Base-by-base conservation (phyloP, 164 flowering plant species). In the Macadamia tetraphylla region DNA sequence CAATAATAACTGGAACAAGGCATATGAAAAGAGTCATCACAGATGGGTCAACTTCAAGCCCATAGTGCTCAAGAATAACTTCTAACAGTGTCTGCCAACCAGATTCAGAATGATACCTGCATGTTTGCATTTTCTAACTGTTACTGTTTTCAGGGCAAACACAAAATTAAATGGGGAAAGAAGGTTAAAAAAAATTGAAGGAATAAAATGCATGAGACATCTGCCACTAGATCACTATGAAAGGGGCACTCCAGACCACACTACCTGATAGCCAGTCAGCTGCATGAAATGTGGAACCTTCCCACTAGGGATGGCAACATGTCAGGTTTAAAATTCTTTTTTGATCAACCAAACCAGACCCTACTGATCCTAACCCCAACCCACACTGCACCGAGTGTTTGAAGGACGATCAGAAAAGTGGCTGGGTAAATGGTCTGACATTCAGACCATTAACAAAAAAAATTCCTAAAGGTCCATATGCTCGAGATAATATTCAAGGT, bases 71-170 rank as follows among this genome's bases (percentile, higher is more conserved):
- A 65, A 88, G 80, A 49, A 90, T 9, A 60, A 90, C 60, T 78
- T 94, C 99, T 70, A 83, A 55, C 76, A 94, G 62, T 66, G 97
- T 87, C 75, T 90, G 86, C 99, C 99, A 94, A 64, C 99, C 99
- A 51, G 89, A 84, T 82, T 92, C 99, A 66, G 97, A 94, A 81
- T 94, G 99, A 77, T 92, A 94, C 78, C 98, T 94, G 82, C 80
- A 76, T 59, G 23, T 55, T 42, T 43, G 18, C 46, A 72, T 7
- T 51, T 60, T 10, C 51, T 14, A 9, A 2, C 3, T 43, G n/a
- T 1, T 31, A 6, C 7, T 42, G 53, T 29, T 43, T 42, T 29
- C 6, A 58, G 11, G 58, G 12, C 42, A 53, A 55, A 17, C 53
- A 63, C 40, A 30, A 23, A 11, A 23, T 29, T 23, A 29, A 6